Evolutionary conservation across 495 filamentous ascomycete genomes (phyloP), one percentile per base, ranked within the genome.

Genomic region (Tuber umbilicatum): DNA sequence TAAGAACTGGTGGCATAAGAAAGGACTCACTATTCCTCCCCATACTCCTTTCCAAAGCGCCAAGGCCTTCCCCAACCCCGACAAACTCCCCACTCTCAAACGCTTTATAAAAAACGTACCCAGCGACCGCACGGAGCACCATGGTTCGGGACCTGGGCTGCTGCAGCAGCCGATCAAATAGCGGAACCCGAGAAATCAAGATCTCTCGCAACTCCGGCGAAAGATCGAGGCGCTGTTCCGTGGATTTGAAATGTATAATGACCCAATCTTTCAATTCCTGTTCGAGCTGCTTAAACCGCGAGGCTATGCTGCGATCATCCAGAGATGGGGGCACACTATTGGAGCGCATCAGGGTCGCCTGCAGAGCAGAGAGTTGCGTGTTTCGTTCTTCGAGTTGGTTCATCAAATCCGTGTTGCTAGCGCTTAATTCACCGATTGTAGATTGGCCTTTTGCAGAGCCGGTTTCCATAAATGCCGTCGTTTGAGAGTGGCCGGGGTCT

Each of bases 231-330:
- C 55, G 55, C 27, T 64, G 55, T 64, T 64, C 55, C 4, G 27
- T 64, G 31, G 55, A 64, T 14, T 64, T 64, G 55, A 64, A 64
- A 19, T 64, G 55, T 64, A 64, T 64, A 17, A 64, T 64, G 55
- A 64, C 27, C 55, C 55, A 73, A 42, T 73, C 72, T 38, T 73
- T 73, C 23, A 73, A n/a, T 39, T 71, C 72, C 50, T 71, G 50
- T 9, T 38, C 42, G 16, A 73, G 37, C 50, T 47, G 38, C 37
- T 71, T 43, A 70, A 73, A 71, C 37, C 42, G 50, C 38, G n/a
- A 70, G 19, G 50, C 72, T 38, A 73, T 39, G 23, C 19, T 71
- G 2, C 72, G 72, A 68, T 73, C 72, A 68, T 73, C 72, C 19
- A 73, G 38, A 39, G 55, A 68, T 16, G 55, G 50, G 6, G 72